These are phyloP conservation scores for Bacidia rubella DNA, from an alignment of 495 filamentous ascomycete species.

Conservation along the genomic window DNA sequence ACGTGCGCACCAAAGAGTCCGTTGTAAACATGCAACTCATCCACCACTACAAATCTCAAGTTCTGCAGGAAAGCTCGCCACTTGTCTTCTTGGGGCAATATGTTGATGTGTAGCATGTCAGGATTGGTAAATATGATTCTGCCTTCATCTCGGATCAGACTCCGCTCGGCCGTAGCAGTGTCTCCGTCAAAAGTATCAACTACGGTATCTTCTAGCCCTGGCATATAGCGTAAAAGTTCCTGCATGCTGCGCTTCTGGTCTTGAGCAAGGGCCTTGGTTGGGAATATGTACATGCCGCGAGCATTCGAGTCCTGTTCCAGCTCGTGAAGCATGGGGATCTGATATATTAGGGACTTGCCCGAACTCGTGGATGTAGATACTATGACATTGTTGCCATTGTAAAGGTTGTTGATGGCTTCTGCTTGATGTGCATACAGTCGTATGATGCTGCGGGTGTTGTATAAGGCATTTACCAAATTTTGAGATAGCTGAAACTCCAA, in stretches of 20 bases:
- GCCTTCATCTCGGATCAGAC: conserved; percentile 72
- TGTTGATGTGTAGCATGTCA: conserved; percentile 93
- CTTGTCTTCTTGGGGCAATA: conserved; percentile 77
- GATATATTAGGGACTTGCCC: conserved; percentile 93
- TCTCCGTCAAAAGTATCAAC: conserved; percentile 97
- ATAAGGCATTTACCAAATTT: conserved; percentile 83
- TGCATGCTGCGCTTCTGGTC: conserved; percentile 84
- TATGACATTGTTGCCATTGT: conserved; percentile 76
- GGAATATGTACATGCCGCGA: conserved; percentile 94
- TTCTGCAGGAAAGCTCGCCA: conserved; percentile 87
- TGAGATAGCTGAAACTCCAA: conserved; percentile 79
- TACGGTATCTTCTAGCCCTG: conserved; percentile 54
- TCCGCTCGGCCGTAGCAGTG: conserved; percentile 68
- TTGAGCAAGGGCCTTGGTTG: conserved; percentile 92
- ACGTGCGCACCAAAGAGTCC: conserved; percentile 90
- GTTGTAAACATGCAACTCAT: conserved; percentile 93
- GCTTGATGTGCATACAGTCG: conserved; percentile 89
- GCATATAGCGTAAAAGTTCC: conserved; percentile 70
- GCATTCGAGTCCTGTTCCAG: conserved; percentile 65
- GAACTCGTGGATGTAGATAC: conserved; percentile 92
- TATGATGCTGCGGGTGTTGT: conserved; percentile 75
- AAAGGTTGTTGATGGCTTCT: conserved; percentile 83
- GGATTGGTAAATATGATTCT: conserved; percentile 96
- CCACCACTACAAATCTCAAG: conserved; percentile 76
- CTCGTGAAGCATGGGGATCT: conserved; percentile 80